Conservation (phyloP, 345 rosid species). For the Hibiscus syriacus region DNA sequence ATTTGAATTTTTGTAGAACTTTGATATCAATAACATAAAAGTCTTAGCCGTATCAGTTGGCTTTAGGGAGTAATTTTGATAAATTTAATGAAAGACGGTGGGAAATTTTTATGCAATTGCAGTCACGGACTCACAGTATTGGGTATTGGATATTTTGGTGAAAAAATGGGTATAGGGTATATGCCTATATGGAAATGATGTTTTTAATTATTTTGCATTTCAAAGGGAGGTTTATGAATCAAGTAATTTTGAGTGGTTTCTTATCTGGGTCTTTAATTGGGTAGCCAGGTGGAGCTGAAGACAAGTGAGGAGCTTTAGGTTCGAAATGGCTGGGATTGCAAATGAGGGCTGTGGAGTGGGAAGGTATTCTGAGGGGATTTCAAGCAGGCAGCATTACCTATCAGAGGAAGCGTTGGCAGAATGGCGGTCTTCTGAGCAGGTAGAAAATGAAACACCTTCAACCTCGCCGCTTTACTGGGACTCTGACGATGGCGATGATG, state of each 20-base stretch:
- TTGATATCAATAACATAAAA: neutral
- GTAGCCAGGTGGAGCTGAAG: conserved; percentile 26
- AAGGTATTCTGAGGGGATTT: conserved; percentile 57
- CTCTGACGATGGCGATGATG: conserved; percentile 70
- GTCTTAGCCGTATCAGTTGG: neutral
- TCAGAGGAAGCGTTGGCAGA: conserved; percentile 73
- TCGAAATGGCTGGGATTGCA: conserved; percentile 59
- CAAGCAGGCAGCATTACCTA: conserved; percentile 46
- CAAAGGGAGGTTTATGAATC: conserved; percentile 8
- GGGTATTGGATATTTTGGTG: neutral
- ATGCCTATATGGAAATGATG: neutral
- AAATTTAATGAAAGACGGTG: neutral
- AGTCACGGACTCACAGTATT: neutral
- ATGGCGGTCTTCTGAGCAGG: conserved; percentile 93
- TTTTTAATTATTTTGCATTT: neutral
- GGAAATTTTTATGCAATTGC: neutral
- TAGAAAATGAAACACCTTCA: conserved; percentile 79
- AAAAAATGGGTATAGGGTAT: neutral
- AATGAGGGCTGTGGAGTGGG: conserved; percentile 64
- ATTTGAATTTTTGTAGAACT: neutral
- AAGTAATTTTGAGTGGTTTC: neutral
- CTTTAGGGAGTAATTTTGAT: neutral
- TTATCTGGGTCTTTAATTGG: conserved; percentile 1
- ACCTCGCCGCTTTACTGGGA: conserved; percentile 90
- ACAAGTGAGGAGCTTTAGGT: conserved; percentile 23